Percentiles rank a stretch among this genome's conserved stretches.
Conservation (phyloP, 2,329 filamentous ascomycete genomes). For the Curvularia eragrostidis region DNA sequence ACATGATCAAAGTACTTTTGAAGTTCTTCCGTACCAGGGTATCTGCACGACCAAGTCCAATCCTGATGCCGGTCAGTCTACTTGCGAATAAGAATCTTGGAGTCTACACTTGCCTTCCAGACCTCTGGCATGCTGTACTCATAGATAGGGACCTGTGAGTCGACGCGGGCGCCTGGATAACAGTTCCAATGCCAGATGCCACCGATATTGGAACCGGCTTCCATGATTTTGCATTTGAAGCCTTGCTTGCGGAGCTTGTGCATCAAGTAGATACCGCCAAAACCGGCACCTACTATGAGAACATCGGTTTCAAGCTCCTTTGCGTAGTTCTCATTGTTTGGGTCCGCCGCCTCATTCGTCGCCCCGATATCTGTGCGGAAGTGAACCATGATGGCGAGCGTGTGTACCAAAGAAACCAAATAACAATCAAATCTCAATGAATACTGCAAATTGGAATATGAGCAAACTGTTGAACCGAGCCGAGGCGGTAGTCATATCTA, state of each 20-base stretch:
- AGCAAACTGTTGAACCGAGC: neutral
- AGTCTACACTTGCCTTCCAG: slow-evolving; percentile 46
- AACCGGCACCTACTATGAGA: slow-evolving; percentile 51
- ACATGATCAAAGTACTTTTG: slow-evolving; percentile 66
- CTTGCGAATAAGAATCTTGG: neutral
- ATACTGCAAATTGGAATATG: neutral
- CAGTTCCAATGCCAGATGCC: slow-evolving; percentile 57
- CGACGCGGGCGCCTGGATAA: slow-evolving; percentile 56
- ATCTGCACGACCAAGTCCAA: slow-evolving; percentile 65
- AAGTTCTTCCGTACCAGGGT: slow-evolving; percentile 61
- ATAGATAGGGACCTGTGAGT: slow-evolving; percentile 57
- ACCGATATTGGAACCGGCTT: slow-evolving; percentile 52
- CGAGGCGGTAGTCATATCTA: slow-evolving; percentile 10
- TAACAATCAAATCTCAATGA: neutral
- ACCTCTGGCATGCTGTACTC: slow-evolving; percentile 57
- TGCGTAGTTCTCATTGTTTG: slow-evolving; percentile 41
- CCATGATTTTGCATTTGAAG: slow-evolving; percentile 51
- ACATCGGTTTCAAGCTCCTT: slow-evolving; percentile 48
- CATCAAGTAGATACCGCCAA: slow-evolving; percentile 53
- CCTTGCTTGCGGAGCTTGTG: slow-evolving; percentile 52
- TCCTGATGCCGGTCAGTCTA: slow-evolving; percentile 43
- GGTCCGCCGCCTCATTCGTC: slow-evolving; percentile 27
- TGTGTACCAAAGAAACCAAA: neutral
- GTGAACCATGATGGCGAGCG: slow-evolving; percentile 34
- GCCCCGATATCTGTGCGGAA: slow-evolving; percentile 44